Base-by-base conservation (phyloP, 768 basidiomycete species). In the Candolleomyces eurysporus region DNA sequence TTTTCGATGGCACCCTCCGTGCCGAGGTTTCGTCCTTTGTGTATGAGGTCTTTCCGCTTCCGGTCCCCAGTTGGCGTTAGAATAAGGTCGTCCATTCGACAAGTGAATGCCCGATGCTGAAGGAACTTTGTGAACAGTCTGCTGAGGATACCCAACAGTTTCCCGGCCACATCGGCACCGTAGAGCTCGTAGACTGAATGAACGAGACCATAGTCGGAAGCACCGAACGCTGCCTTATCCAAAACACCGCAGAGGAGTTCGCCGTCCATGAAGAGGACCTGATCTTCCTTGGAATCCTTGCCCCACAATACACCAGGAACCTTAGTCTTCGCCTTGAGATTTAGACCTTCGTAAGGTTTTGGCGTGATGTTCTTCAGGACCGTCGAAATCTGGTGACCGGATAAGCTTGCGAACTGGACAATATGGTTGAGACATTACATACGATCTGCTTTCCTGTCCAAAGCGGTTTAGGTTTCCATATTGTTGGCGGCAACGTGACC, bases 391-490 rank as follows among this genome's bases (percentile, higher is more conserved):
- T 96, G 61, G 52, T 11, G 43, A 51, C n/a, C n/a, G 53, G 42
- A 60, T 61, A 45, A 61, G 53, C 36, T 36, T 21, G 16, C 42
- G 32, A 46, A 54, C 52, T 17, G 17, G 11, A 16, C 26, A n/a
- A 40, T 40, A 39, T 22, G 21, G 42, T 8, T 53, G 48, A n/a
- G n/a, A 21, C n/a, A 32, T 17, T 51, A 72, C 88, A 74, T 68
- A 96, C 94, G 49, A 98, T 87, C 75, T 99, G 97, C 71, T 99
- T 99, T 49, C 97, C 97, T 0, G 96, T 98, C 97, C 97, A 99
- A 51, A 96, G 75, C 1, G 94, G 88, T 64, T 76, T 79, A 0
- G 97, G 97, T 73, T 89, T 94, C 90, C 92, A 94, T 57, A 99
- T 89, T 6, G 96, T 80, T 2, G 97, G 97, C 2, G 96, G 92